phyloP scores from a whole-genome alignment of 2,329 filamentous ascomycete genomes.

The Diaporthe citrichinensis region DNA sequence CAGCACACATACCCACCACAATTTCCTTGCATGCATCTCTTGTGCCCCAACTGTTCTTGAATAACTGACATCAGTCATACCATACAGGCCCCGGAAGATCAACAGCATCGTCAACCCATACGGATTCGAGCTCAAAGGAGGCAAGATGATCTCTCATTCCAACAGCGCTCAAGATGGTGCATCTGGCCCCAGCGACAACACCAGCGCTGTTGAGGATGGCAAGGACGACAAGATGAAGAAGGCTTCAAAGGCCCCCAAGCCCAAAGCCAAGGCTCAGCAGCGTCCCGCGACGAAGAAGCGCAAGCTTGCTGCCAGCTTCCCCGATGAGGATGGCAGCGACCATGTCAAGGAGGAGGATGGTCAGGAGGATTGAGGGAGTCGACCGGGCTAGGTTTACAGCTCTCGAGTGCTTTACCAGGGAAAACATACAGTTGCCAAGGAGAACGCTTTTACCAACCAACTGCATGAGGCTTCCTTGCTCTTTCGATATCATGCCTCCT shows the following conservation, averaged over 20 bases:
- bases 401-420: not conserved
- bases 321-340: not conserved
- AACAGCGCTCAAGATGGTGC: not conserved
- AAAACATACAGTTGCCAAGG: not conserved
- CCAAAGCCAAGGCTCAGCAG: not conserved
- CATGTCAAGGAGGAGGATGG: not conserved
- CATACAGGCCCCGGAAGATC: conserved; percentile 26
- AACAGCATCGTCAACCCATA: conserved; percentile 8
- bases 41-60: not conserved
- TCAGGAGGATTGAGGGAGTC: not conserved
- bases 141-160: conserved; percentile 1
- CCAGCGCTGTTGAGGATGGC: not conserved
- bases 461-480: not conserved
- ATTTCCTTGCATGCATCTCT: too few species aligned
- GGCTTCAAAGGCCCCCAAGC: not conserved
- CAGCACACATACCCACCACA: too few species aligned
- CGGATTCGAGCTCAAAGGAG: conserved; percentile 31
- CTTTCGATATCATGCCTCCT: not conserved
- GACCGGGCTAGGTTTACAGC: not conserved
- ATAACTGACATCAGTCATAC: not conserved
- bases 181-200: not conserved
- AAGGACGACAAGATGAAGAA: not conserved
- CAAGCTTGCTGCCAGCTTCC: conserved; percentile 2
- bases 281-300: conserved; percentile 25
- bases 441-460: not conserved